phyloP scores from a whole-genome alignment of 129 eudicot genomes.

The Kitagawia praeruptora region DNA sequence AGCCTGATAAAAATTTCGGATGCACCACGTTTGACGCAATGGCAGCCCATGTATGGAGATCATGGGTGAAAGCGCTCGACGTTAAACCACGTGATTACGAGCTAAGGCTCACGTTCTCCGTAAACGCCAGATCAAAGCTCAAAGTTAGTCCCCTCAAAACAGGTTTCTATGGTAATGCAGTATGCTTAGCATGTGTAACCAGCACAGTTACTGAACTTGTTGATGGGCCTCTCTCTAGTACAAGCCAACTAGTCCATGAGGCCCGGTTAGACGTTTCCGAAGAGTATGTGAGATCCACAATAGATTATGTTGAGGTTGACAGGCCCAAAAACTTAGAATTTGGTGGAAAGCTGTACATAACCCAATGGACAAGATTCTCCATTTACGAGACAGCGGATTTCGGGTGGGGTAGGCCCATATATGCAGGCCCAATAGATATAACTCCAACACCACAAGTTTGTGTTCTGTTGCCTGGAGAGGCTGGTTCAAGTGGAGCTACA shows the following conservation, averaged over 20 bases:
- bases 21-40: slow-evolving; percentile 79
- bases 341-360: slow-evolving; percentile 73
- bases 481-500: slow-evolving; percentile 48
- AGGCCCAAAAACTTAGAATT: slow-evolving; percentile 79
- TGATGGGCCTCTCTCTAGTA: slow-evolving; percentile 18
- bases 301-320: slow-evolving; percentile 55
- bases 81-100: slow-evolving; percentile 62
- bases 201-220: slow-evolving; percentile 51
- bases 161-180: slow-evolving; percentile 83
- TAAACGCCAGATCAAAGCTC: slow-evolving; percentile 51
- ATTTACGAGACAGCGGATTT: slow-evolving; percentile 85
- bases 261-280: slow-evolving; percentile 60
- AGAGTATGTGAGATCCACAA: slow-evolving; percentile 69
- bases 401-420: slow-evolving; percentile 81
- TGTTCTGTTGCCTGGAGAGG: slow-evolving; percentile 68
- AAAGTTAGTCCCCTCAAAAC: slow-evolving; percentile 44
- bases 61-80: slow-evolving; percentile 73
- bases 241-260: slow-evolving; percentile 42
- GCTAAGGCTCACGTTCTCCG: slow-evolving; percentile 73
- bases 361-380: slow-evolving; percentile 88
- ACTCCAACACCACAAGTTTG: slow-evolving; percentile 94
- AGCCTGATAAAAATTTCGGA: slow-evolving; percentile 24
- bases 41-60: slow-evolving; percentile 89
- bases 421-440: slow-evolving; percentile 81
- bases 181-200: slow-evolving; percentile 70